Percentiles rank a stretch among this genome's conserved stretches.
Evolutionary conservation across 2,329 filamentous ascomycete species (phyloP).

Genomic region (Exophiala sp.): DNA sequence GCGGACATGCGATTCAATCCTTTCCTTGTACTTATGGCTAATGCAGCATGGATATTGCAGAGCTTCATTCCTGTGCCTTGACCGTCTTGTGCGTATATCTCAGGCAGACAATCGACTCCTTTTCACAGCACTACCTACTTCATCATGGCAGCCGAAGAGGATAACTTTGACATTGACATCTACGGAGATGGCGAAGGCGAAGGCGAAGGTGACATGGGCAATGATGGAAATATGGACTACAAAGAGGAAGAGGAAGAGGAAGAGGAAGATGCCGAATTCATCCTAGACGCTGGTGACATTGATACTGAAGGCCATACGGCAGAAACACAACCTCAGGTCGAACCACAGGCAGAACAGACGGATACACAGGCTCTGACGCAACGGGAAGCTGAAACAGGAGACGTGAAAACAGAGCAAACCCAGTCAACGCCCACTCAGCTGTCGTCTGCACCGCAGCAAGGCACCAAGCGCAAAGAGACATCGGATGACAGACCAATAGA

Average conservation of each 20-base stretch:
- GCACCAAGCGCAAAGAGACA: slow-evolving; percentile 60
- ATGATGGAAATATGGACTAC: slow-evolving; percentile 41
- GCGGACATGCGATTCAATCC: background rate
- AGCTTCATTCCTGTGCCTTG: slow-evolving; percentile 16
- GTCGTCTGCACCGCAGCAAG: slow-evolving; percentile 47
- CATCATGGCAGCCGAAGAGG: slow-evolving; percentile 56
- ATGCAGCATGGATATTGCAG: slow-evolving; percentile 19
- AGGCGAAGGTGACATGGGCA: slow-evolving; percentile 35
- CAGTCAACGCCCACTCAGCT: slow-evolving; percentile 21
- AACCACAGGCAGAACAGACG: slow-evolving; percentile 4
- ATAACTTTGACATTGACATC: slow-evolving; percentile 69
- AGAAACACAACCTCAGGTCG: slow-evolving; percentile 2
- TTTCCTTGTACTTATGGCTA: slow-evolving; percentile 17
- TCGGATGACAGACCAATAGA: slow-evolving; percentile 56
- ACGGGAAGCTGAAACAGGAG: background rate
- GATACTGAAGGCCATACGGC: background rate
- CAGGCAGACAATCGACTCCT: slow-evolving; percentile 23
- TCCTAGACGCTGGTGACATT: slow-evolving; percentile 14
- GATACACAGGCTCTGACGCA: background rate
- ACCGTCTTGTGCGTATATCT: slow-evolving; percentile 20
- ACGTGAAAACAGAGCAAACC: background rate
- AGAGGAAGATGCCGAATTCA: slow-evolving; percentile 4
- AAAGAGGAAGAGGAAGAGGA: slow-evolving; percentile 36
- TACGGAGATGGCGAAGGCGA: slow-evolving; percentile 55
- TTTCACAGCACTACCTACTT: slow-evolving; percentile 1